Evolutionary conservation across 2,329 filamentous ascomycete genomes (phyloP), one percentile per base, ranked within the genome.

Genomic region (Fusarium sp.): DNA sequence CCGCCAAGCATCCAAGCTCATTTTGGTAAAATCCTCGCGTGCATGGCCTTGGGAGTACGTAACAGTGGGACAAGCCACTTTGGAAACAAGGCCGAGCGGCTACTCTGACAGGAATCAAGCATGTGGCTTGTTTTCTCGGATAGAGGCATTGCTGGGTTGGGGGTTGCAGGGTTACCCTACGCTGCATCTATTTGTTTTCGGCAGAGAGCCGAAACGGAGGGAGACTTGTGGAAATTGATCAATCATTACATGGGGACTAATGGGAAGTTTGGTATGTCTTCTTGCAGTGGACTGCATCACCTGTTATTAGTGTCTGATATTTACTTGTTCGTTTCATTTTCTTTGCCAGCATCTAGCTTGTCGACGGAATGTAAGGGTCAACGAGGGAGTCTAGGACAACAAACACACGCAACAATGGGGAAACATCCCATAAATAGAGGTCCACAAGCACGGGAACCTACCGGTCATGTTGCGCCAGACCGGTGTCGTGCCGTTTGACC

Each of bases 1-100:
- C 45, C 45, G 67, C 71, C 71, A 73, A 73, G 71, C 29, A 58
- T 54, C 35, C 31, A 69, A 9, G 14, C 45, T 54, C 34, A 52
- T 62, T 62, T 54, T 22, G 45, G 60, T 8, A 45, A 62, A 52
- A 52, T 54, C 16, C 9, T 38, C 22, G 20, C 60, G 10, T 14
- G 22, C 45, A 31, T 52, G 47, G 47, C 22, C 42, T 47, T 47
- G 42, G 38, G 42, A 20, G 47, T 52, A 52, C 47, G 47, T 52
- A 22, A 27, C 37, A 22, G 20, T 37, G 29, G 59, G 40, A 29
- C 29, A 52, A 52, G 31, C 10, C 24, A 54, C 47, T 29, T 52
- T 52, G 47, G 22, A 54, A 62, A 62, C 34, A 62, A 38, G 34
- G 45, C 34, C 45, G 60, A 50, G 42, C 29, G 59, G 37, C 38